Conservation (phyloP, 805 yeast genomes). For the Candida gorgasii region DNA sequence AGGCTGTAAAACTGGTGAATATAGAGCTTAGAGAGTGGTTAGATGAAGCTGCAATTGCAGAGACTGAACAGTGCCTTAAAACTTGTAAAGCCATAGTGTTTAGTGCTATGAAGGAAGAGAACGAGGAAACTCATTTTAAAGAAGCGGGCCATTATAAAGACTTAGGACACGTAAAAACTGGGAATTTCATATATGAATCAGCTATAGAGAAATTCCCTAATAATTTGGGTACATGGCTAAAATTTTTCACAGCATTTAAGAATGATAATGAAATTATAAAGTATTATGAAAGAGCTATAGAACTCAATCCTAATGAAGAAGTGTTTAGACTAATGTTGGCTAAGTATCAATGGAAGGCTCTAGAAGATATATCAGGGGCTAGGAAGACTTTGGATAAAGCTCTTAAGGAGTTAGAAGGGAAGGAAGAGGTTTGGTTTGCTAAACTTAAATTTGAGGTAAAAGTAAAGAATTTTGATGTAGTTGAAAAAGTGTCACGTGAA, state of each 20-base stretch:
- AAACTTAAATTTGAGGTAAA: constrained; percentile 63
- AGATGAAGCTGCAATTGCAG: constrained; percentile 54
- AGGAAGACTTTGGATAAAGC: constrained; percentile 54
- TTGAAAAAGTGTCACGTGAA: constrained; percentile 31
- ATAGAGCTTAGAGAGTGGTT: constrained; percentile 48
- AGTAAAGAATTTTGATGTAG: constrained; percentile 39
- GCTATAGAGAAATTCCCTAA: constrained; percentile 50
- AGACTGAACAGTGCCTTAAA: constrained; percentile 42
- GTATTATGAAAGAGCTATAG: constrained; percentile 56
- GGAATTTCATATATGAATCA: constrained; percentile 49
- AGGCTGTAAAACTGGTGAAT: constrained; percentile 51
- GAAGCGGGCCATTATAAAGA: constrained; percentile 19
- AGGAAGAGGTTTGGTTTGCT: constrained; percentile 68
- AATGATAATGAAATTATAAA: constrained; percentile 20
- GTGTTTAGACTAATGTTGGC: constrained; percentile 68
- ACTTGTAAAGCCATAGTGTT: constrained; percentile 58
- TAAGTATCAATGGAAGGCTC: constrained; percentile 60
- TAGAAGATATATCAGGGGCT: constrained; percentile 51
- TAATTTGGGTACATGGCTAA: constrained; percentile 49
- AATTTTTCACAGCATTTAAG: constrained; percentile 37
- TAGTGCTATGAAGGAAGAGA: constrained; percentile 41
- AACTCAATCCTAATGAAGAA: constrained; percentile 48
- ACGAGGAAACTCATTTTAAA: constrained; percentile 11
- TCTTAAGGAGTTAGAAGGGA: constrained; percentile 39
- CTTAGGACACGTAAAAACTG: constrained; percentile 29